Evolutionary conservation across 495 filamentous ascomycete genomes (phyloP), one percentile per base, ranked within the genome.

Genomic region (Chaetomium cochliodes): DNA sequence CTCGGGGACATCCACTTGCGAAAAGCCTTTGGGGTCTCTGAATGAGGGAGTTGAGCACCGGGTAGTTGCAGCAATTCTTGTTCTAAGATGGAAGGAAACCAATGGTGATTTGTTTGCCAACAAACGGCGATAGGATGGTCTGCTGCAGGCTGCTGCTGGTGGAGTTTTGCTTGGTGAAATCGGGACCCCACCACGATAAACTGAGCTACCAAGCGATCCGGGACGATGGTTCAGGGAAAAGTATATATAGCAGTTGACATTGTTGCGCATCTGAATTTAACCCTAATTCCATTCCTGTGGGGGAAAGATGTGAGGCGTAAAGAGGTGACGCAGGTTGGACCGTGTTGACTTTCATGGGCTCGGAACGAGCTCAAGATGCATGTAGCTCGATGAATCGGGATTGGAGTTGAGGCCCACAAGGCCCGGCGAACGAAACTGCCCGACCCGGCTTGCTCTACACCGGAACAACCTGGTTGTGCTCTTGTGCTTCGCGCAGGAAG

Each of bases 91-190:
- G 16, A 15, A 54, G 22, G 11, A 51, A 5, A 33, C 18, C 33
- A 58, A 12, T 56, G 23, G 51, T 22, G 50, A 22, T 62, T 30
- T 62, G 60, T 39, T 30, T 39, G 16, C 46, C 3, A 22, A 23
- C n/a, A 50, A 50, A 22, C 46, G 46, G 46, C 46, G 46, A 50
- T 12, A 16, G n/a, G 15, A 18, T 50, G 46, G 41, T 23, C 23
- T 28, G 23, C 22, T 28, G 5, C 37, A 20, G 26, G 11, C 33
- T 41, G n/a, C 50, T 50, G 28, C 46, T 50, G 18, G 46, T 54
- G 49, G 20, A 28, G 39, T 41, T 54, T 25, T 30, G 28, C 28
- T 6, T 30, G 20, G n/a, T 50, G 46, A 50, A 47, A 50, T 50
- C 46, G 8, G n/a, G 20, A 20, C 46, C 46, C 33, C 46, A 50